These are phyloP conservation scores for Stephania cephalantha DNA, from an alignment of 164 flowering plant genomes.

Conservation along the genomic window DNA sequence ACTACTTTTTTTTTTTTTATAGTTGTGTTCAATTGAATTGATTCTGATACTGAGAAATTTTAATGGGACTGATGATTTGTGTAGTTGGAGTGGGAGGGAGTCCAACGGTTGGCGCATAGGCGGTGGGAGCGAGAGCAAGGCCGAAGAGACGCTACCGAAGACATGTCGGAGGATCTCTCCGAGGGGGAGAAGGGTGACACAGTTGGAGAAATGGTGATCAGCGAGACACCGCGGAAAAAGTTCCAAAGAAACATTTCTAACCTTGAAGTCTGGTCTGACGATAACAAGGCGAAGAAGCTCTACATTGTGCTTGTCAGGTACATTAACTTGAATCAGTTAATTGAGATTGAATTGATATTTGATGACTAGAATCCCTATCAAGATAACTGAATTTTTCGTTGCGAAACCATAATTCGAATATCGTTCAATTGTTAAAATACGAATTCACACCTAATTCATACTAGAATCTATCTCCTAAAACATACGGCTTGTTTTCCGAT, in stretches of 20 bases:
- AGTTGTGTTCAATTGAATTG: neutral
- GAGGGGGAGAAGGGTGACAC: conserved; percentile 76
- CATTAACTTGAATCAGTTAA: neutral
- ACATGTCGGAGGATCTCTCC: conserved; percentile 74
- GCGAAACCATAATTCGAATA: no score
- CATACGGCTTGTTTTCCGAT: neutral
- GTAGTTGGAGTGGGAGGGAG: conserved; percentile 72
- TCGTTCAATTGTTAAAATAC: no score
- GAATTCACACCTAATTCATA: neutral
- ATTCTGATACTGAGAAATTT: neutral
- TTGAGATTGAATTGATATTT: neutral
- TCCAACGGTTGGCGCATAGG: conserved; percentile 49
- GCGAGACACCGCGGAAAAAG: conserved; percentile 43
- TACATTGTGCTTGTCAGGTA: conserved; percentile 87
- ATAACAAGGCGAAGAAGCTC: conserved; percentile 72
- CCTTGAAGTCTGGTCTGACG: conserved; percentile 81
- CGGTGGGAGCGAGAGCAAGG: conserved; percentile 85
- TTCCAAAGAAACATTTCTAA: conserved; percentile 57
- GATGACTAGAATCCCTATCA: neutral
- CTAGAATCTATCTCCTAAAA: neutral
- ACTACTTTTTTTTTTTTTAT: neutral
- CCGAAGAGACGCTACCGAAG: conserved; percentile 75
- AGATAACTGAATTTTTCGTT: neutral
- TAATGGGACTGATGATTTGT: neutral
- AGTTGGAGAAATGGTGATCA: conserved; percentile 36